phyloP scores from a whole-genome alignment of 2,329 filamentous ascomycete species.

The Aspergillus ochraceoroseus region DNA sequence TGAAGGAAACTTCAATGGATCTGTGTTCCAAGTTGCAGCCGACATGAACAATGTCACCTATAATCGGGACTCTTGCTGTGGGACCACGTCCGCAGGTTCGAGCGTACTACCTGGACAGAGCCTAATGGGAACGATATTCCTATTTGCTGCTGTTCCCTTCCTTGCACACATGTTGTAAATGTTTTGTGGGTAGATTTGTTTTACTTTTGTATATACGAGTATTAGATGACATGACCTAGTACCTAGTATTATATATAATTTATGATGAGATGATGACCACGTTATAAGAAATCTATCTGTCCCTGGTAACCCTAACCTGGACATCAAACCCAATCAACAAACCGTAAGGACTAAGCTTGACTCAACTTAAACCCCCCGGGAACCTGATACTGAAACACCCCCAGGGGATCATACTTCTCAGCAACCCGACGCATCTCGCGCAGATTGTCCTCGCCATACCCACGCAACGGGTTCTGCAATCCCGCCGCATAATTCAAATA shows the following conservation, averaged over 20 bases:
- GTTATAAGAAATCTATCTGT: too few relatives aligned
- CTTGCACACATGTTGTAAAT: constrained; percentile 24
- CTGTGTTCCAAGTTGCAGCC: constrained; percentile 71
- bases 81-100: constrained; percentile 27
- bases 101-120: constrained; percentile 19
- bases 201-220: too few relatives aligned
- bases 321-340: too few relatives aligned
- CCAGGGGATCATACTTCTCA: constrained; percentile 25
- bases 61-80: constrained; percentile 41
- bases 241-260: too few relatives aligned
- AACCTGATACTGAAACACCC: constrained; percentile 28
- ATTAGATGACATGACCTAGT: too few relatives aligned
- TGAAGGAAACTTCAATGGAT: constrained; percentile 60
- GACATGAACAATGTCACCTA: constrained; percentile 69
- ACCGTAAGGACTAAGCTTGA: constrained; percentile 8
- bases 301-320: too few relatives aligned
- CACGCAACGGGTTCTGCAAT: constrained; percentile 40
- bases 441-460: constrained; percentile 43
- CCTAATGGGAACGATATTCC: constrained; percentile 21
- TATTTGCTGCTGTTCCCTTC: constrained; percentile 25
- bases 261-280: too few relatives aligned
- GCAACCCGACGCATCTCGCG: constrained; percentile 24
- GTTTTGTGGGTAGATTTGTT: too few relatives aligned
- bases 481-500: constrained; percentile 48
- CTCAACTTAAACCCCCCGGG: constrained; percentile 30